These are phyloP conservation scores for Ceratocystis diversiconidia DNA, from an alignment of 2,329 filamentous ascomycete genomes.

Conservation along the genomic window DNA sequence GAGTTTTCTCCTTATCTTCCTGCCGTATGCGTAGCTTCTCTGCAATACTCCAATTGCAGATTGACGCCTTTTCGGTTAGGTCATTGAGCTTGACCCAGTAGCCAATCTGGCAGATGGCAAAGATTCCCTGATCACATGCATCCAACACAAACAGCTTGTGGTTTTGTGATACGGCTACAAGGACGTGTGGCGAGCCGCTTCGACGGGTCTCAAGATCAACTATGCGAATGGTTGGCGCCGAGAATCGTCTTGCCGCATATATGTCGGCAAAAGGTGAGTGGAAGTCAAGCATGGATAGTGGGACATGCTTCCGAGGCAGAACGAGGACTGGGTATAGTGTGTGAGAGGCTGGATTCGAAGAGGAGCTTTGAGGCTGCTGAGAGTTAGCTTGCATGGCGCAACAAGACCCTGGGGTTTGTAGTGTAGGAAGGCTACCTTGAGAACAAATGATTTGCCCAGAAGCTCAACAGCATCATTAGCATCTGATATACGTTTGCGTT, in stretches of 20 bases:
- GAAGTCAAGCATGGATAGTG: constrained; percentile 48
- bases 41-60: constrained; percentile 27
- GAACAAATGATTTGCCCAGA: constrained; percentile 11
- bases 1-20: constrained; percentile 18
- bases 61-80: constrained; percentile 36
- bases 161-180: constrained; percentile 30
- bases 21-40: constrained; percentile 24
- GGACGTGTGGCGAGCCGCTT: constrained; percentile 38
- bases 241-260: constrained; percentile 37
- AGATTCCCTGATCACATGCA: constrained; percentile 33
- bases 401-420: neutral
- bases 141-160: constrained; percentile 14
- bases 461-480: constrained; percentile 11
- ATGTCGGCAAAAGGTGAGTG: constrained; percentile 36
- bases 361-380: constrained; percentile 40
- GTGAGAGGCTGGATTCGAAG: constrained; percentile 38
- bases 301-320: constrained; percentile 44
- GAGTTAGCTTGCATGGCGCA: constrained; percentile 4
- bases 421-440: constrained; percentile 6
- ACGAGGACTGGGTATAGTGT: constrained; percentile 47
- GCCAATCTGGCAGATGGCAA: constrained; percentile 54
- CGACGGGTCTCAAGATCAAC: constrained; percentile 50
- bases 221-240: constrained; percentile 47
- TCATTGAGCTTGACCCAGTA: constrained; percentile 48
- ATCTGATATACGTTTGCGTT: constrained; percentile 16